phyloP scores from a whole-genome alignment of 108 stramenopile species.

The Fragilariopsis cylindrus region DNA sequence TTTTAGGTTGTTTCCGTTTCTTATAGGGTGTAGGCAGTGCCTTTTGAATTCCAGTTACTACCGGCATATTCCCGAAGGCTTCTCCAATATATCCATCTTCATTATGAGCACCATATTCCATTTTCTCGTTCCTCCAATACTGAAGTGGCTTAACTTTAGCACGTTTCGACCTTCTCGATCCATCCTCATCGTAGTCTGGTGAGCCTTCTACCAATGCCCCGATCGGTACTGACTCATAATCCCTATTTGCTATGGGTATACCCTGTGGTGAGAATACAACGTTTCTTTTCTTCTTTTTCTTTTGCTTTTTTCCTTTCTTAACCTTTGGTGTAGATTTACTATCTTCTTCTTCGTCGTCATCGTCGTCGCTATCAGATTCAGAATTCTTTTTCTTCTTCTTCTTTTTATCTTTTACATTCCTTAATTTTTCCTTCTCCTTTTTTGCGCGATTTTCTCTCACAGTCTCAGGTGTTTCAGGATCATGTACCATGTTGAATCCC shows the following conservation, averaged over 20 bases:
- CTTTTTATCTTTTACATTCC: constrained; percentile 13
- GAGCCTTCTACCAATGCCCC: constrained; percentile 56
- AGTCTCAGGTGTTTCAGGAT: constrained; percentile 33
- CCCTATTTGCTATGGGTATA: constrained; percentile 55
- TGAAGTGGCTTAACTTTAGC: constrained; percentile 59
- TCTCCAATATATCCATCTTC: constrained; percentile 48
- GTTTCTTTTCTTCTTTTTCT: constrained; percentile 35
- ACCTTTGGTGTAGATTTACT: constrained; percentile 9
- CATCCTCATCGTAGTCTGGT: constrained; percentile 41
- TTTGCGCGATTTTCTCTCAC: constrained; percentile 11
- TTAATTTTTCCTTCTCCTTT: constrained; percentile 22
- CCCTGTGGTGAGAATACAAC: constrained; percentile 47
- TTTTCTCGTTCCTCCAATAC: constrained; percentile 90
- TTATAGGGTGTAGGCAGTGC: constrained; percentile 83
- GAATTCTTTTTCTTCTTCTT: constrained; percentile 4
- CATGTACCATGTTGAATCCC: constrained; percentile 35
- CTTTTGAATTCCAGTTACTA: constrained; percentile 54
- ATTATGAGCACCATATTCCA: constrained; percentile 73
- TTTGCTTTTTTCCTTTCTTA: constrained; percentile 27
- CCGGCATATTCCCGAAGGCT: constrained; percentile 80
- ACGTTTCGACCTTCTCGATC: constrained; percentile 61
- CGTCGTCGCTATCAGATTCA: constrained; percentile 12
- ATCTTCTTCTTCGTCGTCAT: constrained; percentile 7
- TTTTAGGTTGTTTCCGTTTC: constrained; percentile 36
- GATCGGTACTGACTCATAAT: constrained; percentile 62